phyloP scores from a whole-genome alignment of 2,329 filamentous ascomycete species.

The Rosellinia necatrix region DNA sequence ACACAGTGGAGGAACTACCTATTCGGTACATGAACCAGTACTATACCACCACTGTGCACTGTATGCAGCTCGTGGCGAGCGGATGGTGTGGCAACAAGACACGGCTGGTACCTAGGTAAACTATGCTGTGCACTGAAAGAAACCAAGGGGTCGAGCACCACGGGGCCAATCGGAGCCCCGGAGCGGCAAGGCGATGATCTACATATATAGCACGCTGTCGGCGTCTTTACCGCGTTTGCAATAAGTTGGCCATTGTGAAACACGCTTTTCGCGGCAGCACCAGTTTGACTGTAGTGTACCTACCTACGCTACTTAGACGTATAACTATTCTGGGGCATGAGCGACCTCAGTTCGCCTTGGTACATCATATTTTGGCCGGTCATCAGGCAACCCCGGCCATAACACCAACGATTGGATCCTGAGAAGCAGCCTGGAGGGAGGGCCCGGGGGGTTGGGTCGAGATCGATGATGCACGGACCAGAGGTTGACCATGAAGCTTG shows the following conservation, averaged over 20 bases:
- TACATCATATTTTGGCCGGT: not conserved
- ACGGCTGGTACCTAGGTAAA: not conserved
- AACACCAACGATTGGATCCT: slow-evolving; percentile 9
- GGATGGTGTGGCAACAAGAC: too few species aligned
- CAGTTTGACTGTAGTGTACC: not conserved
- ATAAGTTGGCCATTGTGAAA: slow-evolving; percentile 19
- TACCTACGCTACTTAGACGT: not conserved
- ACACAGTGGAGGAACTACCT: not conserved
- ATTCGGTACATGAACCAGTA: too few species aligned
- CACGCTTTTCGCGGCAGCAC: slow-evolving; percentile 16
- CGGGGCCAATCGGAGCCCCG: slow-evolving; percentile 23
- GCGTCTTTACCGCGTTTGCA: slow-evolving; percentile 22
- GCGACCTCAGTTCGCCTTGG: not conserved
- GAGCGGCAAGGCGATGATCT: slow-evolving; percentile 13
- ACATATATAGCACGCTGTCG: slow-evolving; percentile 4
- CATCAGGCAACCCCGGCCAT: not conserved
- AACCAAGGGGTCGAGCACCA: not conserved
- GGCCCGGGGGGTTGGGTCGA: slow-evolving; percentile 23
- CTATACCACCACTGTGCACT: too few species aligned
- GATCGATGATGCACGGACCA: slow-evolving; percentile 21
- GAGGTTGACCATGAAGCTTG: not conserved
- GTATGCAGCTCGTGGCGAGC: too few species aligned
- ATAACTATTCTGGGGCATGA: not conserved
- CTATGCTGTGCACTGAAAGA: not conserved
- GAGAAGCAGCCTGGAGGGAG: not conserved